Evolutionary conservation across 495 filamentous ascomycete genomes (phyloP), one percentile per base, ranked within the genome.

Genomic region (Annulohypoxylon stygium): DNA sequence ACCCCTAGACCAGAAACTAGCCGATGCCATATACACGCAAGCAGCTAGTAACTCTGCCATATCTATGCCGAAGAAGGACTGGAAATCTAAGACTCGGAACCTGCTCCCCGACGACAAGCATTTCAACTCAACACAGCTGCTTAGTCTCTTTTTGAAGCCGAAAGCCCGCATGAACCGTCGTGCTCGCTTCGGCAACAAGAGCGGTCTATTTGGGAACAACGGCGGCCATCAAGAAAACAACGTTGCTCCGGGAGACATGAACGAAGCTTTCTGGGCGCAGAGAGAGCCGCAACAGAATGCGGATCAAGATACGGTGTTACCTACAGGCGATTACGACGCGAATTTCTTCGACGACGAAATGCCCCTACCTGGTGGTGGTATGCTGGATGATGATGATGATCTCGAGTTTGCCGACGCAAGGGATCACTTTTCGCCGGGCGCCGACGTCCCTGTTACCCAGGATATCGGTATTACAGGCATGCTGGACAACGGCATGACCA

Each of bases 331-430:
- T 76, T 99, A 98, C 79, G 94, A 98, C 82, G 96, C 97, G 51
- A 93, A 98, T 74, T 99, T 98, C 88, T 99, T 98, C 85, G 96
- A 99, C 75, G 95, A 97, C 79, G 93, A 90, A n/a, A 86, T 97
- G 62, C 89, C 90, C 39, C 90, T 92, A 70, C 86, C 89, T 5
- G 91, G 90, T 20, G 92, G 89, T 39, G 87, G 87, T 58, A 88
- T 88, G 73, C 89, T 92, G 58, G 93, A 96, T 74, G 94, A 97
- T 63, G 93, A 93, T 26, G 87, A 93, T 55, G 87, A 88, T 72
- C 4, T 14, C 0, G 88, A 89, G 71, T 98, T 98, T 76, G 93
- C 94, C 7, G 96, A 99, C 81, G 96, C 96, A 16, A 85, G 93
- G 69, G 96, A 98, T 73, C 90, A 93, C 77, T 91, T 98, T 76